Evolutionary conservation across 495 filamentous ascomycete genomes (phyloP), one percentile per base, ranked within the genome.

Genomic region (Cairneyella variabilis): DNA sequence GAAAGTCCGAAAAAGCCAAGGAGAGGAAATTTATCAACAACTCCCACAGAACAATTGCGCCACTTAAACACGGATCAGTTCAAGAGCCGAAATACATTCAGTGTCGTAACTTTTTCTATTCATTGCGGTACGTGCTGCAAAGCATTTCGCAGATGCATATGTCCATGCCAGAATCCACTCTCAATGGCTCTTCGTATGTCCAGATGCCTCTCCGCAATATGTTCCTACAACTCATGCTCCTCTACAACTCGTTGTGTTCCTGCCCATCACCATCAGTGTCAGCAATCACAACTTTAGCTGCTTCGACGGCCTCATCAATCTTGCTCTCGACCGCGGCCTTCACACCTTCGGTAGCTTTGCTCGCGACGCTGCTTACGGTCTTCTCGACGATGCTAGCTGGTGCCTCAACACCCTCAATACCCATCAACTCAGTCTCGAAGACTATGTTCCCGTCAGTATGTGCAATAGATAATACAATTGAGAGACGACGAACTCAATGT

Each of bases 361-460:
- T 64, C 22, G 74, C 66, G 58, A 78, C 76, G 51, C 79, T 78
- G 42, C 39, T 53, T 40, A 48, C 48, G 12, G 50, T 36, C 65
- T 76, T 75, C 57, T 69, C 69, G 25, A 72, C 66, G 52, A 76
- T 73, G 21, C 68, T 66, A 46, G 75, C 75, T 55, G 78, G 76
- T 42, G 76, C 71, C 50, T 76, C 68, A 18, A 95, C 90, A 16
- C 93, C 93, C 9, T 83, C 74, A 65, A 97, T 97, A 38, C 77
- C 88, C 63, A 96, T 75, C 63, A 98, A 75, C 69, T 95, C 90
- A 53, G 93, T 97, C 75, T 95, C 89, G 64, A 97, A 97, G 23
- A 97, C 80, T 85, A 45, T 23, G 51, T 34, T 20, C 18, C 46
- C 58, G 63, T 69, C 51, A 69, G 66, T 53, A 54, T 48, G 16